Conservation (phyloP, 331 rosid species). For the Rhamnella rubrinervis region DNA sequence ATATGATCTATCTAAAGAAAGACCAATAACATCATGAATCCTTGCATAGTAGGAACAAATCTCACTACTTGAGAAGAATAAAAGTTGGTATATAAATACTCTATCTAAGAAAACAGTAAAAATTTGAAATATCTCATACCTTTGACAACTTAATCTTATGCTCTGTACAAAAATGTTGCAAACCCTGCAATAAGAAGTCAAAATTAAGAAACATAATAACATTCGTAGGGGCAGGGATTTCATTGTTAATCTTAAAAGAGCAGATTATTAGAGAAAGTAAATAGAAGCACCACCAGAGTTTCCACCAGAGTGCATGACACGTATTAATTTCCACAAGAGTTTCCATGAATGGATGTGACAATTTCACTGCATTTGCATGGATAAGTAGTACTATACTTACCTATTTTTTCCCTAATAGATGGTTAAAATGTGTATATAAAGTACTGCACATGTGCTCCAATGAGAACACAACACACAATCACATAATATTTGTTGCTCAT, state of each 20-base stretch:
- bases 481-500: too few relatives aligned
- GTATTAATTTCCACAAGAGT: too few relatives aligned
- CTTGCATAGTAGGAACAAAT: conserved; percentile 10
- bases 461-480: too few relatives aligned
- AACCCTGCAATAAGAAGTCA: conserved; percentile 47
- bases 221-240: not conserved
- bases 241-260: not conserved
- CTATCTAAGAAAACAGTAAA: conserved; percentile 2
- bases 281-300: not conserved
- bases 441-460: too few relatives aligned
- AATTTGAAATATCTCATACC: conserved; percentile 38
- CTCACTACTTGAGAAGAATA: not conserved
- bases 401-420: too few relatives aligned
- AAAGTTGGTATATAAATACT: not conserved
- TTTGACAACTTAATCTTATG: conserved; percentile 78
- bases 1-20: conserved; percentile 73
- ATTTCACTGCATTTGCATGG: too few relatives aligned
- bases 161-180: conserved; percentile 89
- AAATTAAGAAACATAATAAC: conserved; percentile 1
- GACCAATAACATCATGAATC: not conserved
- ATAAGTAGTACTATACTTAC: too few relatives aligned
- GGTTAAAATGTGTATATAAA: too few relatives aligned
- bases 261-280: not conserved
- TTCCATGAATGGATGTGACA: too few relatives aligned
- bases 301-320: too few relatives aligned